Evolutionary conservation across 805 yeast genomes (phyloP).

Genomic region (Wickerhamiella musiphila): DNA sequence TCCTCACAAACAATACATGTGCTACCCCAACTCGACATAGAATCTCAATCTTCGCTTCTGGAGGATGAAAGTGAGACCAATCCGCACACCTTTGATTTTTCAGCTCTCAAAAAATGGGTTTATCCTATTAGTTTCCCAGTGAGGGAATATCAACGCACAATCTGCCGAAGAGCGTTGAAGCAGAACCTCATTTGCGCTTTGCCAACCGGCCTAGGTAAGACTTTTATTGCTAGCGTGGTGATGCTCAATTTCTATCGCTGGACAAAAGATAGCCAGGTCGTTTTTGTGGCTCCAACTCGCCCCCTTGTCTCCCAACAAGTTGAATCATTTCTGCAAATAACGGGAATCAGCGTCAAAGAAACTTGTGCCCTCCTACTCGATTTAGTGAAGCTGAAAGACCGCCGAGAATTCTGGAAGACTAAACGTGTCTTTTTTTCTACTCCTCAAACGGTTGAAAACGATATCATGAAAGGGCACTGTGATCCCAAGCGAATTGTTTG

Average conservation of each 20-base stretch:
- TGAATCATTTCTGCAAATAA: conserved; percentile 73
- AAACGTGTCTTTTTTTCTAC: conserved; percentile 82
- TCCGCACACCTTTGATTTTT: conserved; percentile 1
- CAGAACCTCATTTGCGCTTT: conserved; percentile 71
- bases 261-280: conserved; percentile 62
- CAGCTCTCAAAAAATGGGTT: conserved; percentile 31
- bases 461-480: conserved; percentile 52
- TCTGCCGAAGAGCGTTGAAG: conserved; percentile 53
- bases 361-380: conserved; percentile 24
- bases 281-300: conserved; percentile 93
- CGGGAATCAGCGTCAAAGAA: conserved; percentile 62
- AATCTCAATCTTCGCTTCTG: too few relatives aligned
- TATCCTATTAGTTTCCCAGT: conserved; percentile 77
- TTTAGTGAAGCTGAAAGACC: conserved; percentile 40
- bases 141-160: conserved; percentile 77
- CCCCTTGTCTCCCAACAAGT: conserved; percentile 95
- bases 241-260: conserved; percentile 81
- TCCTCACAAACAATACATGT: too few relatives aligned
- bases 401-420: conserved; percentile 61
- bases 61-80: too few relatives aligned
- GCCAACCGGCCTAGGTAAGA: conserved; percentile 96
- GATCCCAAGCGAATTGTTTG: conserved; percentile 62
- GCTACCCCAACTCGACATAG: too few relatives aligned
- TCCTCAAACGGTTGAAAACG: conserved; percentile 92
- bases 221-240: conserved; percentile 86